Conservation (phyloP, 2,329 filamentous ascomycete genomes). For the Xylaria digitata region DNA sequence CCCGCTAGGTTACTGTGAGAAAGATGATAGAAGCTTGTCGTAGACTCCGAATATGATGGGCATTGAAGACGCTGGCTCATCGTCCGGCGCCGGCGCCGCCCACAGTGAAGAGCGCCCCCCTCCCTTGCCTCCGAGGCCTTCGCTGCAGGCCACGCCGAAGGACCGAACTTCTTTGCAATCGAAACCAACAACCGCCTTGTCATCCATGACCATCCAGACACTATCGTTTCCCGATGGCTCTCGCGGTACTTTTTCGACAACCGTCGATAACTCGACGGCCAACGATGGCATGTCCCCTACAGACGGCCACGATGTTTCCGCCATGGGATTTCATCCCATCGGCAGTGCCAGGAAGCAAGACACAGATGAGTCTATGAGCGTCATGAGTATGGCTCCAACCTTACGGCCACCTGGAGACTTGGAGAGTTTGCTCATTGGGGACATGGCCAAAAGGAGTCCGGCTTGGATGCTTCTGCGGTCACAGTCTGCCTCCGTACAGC, state of each 20-base stretch:
- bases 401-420: conserved; percentile 75
- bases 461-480: conserved; percentile 75
- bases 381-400: conserved; percentile 74
- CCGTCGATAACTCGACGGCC: conserved; percentile 50
- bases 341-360: conserved; percentile 55
- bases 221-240: conserved; percentile 77
- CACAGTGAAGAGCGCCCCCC: conserved; percentile 61
- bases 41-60: conserved; percentile 44
- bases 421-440: conserved; percentile 83
- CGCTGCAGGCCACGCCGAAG: conserved; percentile 34
- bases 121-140: conserved; percentile 66
- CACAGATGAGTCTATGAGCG: conserved; percentile 71
- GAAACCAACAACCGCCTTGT: conserved; percentile 85
- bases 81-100: conserved; percentile 40
- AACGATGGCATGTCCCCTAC: conserved; percentile 49
- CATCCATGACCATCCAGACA: conserved; percentile 82
- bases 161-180: conserved; percentile 61
- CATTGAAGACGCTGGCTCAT: conserved; percentile 49
- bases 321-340: conserved; percentile 45
- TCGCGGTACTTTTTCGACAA: conserved; percentile 68
- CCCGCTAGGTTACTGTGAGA: conserved; percentile 23
- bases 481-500: conserved; percentile 68
- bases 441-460: conserved; percentile 72
- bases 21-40: conserved; percentile 40
- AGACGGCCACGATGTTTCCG: conserved; percentile 37